Percentiles rank a stretch among this genome's conserved stretches.
These are phyloP conservation scores for Acacia crassicarpa DNA, from an alignment of 306 rosid species.

Conservation along the genomic window DNA sequence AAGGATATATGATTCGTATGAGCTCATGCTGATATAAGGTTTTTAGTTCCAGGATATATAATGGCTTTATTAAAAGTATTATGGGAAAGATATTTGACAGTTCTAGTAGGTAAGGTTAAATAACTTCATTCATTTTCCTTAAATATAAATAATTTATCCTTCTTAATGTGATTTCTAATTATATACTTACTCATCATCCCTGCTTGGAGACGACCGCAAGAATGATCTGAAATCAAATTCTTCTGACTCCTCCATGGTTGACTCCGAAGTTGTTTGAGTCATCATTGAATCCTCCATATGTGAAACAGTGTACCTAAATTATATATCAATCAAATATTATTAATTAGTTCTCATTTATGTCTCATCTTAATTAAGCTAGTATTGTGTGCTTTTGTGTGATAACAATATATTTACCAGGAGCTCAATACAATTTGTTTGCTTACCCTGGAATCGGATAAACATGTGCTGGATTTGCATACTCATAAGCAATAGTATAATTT, in stretches of 20 bases:
- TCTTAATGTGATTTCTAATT: background rate
- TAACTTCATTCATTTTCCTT: no score
- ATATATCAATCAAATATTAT: no score
- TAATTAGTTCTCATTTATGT: no score
- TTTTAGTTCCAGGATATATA: no score
- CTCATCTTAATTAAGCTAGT: no score
- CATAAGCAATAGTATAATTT: background rate
- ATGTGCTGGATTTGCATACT: background rate
- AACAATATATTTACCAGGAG: background rate
- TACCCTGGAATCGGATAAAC: slow-evolving; percentile 23
- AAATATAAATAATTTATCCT: no score
- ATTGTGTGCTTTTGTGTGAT: background rate
- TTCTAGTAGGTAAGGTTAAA: no score
- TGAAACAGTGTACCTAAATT: background rate
- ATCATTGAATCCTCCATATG: background rate
- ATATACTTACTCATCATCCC: background rate
- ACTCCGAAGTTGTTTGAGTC: background rate
- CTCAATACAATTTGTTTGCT: slow-evolving; percentile 12
- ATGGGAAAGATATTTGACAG: no score
- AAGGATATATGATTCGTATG: no score
- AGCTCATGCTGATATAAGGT: no score
- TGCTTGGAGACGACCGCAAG: background rate
- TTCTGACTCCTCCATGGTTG: background rate
- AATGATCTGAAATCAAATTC: background rate
- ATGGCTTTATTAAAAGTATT: no score